These are phyloP conservation scores for Asclepias syriaca DNA, from an alignment of 257 asterid species.

Conservation along the genomic window DNA sequence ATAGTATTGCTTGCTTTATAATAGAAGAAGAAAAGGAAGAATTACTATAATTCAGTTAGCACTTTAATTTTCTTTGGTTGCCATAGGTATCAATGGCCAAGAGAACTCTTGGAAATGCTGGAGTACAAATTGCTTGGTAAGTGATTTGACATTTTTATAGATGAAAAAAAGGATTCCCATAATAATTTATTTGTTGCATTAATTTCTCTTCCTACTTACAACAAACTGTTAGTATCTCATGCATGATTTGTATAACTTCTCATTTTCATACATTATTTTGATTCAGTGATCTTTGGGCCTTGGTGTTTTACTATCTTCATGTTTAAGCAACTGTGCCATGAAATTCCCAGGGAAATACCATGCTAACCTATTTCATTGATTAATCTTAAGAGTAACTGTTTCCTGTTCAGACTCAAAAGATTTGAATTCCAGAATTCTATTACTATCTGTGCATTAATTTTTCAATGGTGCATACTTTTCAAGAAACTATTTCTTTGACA, in stretches of 20 bases:
- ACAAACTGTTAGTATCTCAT: too few relatives aligned
- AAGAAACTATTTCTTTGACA: background rate
- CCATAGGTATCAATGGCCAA: slow-evolving; percentile 82
- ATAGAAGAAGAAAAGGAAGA: background rate
- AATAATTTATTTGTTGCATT: background rate
- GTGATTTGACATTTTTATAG: slow-evolving; percentile 10
- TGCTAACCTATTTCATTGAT: background rate
- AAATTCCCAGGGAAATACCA: background rate
- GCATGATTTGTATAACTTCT: background rate
- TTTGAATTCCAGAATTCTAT: background rate
- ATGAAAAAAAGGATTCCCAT: background rate
- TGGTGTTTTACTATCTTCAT: background rate
- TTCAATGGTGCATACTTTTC: background rate
- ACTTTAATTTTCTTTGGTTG: background rate
- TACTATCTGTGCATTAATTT: background rate
- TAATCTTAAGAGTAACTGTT: background rate
- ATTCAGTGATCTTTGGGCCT: background rate
- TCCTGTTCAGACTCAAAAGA: background rate
- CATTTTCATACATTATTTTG: background rate
- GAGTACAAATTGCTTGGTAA: slow-evolving; percentile 89
- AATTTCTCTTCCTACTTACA: background rate
- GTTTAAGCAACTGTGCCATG: background rate
- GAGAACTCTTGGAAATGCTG: slow-evolving; percentile 82
- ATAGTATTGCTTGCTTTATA: background rate
- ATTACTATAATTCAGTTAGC: background rate